Percentiles rank a stretch among this genome's conserved stretches.
phyloP scores from a whole-genome alignment of 2,329 filamentous ascomycete species.

The Sclerotinia minor region DNA sequence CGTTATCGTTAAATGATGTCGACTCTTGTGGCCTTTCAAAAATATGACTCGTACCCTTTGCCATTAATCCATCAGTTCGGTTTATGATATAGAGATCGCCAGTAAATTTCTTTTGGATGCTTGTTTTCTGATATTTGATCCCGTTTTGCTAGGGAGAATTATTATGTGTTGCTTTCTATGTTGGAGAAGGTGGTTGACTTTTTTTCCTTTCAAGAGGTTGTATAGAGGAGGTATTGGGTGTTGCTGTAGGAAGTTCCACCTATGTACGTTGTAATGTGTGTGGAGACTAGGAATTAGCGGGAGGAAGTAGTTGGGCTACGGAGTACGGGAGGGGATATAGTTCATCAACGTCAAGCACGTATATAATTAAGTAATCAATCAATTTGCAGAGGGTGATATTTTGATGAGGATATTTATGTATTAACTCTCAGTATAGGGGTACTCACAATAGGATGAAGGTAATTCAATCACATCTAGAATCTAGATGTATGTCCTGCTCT shows the following conservation, averaged over 20 bases:
- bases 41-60: slow-evolving; percentile 26
- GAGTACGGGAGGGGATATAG: not conserved
- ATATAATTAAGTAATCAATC: too few species aligned
- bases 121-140: not conserved
- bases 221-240: not conserved
- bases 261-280: not conserved
- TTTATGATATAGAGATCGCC: slow-evolving; percentile 15
- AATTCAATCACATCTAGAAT: too few species aligned
- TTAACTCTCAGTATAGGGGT: too few species aligned
- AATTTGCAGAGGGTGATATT: too few species aligned
- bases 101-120: slow-evolving; percentile 6
- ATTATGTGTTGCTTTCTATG: not conserved
- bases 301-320: not conserved
- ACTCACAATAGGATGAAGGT: too few species aligned
- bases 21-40: slow-evolving; percentile 26
- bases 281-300: slow-evolving; percentile 2
- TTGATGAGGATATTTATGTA: too few species aligned
- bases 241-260: not conserved
- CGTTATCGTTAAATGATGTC: slow-evolving; percentile 26
- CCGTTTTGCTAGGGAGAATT: not conserved
- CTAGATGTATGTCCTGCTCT: too few species aligned
- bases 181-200: not conserved
- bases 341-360: not conserved
- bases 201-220: slow-evolving; percentile 4
- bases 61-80: slow-evolving; percentile 25